Percentiles rank a stretch among this genome's conserved stretches.
These are phyloP conservation scores for Neonectria coccinea DNA, from an alignment of 2,329 filamentous ascomycete species.

Conservation along the genomic window DNA sequence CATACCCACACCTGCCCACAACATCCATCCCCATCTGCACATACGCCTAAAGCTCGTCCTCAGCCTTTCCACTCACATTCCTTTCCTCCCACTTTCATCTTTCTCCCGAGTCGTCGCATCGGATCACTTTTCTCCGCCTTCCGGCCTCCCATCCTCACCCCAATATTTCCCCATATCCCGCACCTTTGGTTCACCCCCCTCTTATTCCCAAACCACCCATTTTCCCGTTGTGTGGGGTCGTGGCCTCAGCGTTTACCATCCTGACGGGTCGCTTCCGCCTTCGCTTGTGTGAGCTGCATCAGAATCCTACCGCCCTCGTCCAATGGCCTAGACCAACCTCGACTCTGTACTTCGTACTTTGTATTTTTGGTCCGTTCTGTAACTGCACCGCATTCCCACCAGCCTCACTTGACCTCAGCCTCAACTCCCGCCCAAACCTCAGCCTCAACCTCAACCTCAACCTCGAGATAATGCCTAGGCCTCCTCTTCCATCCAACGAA, in stretches of 20 bases:
- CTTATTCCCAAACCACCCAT: conserved; percentile 13
- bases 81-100: background rate
- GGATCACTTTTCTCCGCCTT: background rate
- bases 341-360: conserved; percentile 15
- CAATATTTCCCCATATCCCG: conserved; percentile 13
- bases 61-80: background rate
- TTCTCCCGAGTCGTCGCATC: conserved; percentile 5
- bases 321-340: conserved; percentile 21
- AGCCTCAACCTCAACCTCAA: background rate
- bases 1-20: conserved; percentile 22
- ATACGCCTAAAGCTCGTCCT: background rate
- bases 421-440: too few relatives aligned
- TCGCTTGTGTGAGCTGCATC: conserved; percentile 23
- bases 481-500: conserved; percentile 23
- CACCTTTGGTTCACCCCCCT: conserved; percentile 16
- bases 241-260: conserved; percentile 33
- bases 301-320: conserved; percentile 14
- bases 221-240: conserved; percentile 27
- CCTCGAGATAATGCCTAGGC: conserved; percentile 33
- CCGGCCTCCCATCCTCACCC: background rate
- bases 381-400: conserved; percentile 18
- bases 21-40: background rate
- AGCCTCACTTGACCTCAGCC: background rate
- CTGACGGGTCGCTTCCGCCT: conserved; percentile 23
- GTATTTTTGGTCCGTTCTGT: conserved; percentile 6